Conservation (phyloP, 441 rosid genomes). For the Gossypium davidsonii region DNA sequence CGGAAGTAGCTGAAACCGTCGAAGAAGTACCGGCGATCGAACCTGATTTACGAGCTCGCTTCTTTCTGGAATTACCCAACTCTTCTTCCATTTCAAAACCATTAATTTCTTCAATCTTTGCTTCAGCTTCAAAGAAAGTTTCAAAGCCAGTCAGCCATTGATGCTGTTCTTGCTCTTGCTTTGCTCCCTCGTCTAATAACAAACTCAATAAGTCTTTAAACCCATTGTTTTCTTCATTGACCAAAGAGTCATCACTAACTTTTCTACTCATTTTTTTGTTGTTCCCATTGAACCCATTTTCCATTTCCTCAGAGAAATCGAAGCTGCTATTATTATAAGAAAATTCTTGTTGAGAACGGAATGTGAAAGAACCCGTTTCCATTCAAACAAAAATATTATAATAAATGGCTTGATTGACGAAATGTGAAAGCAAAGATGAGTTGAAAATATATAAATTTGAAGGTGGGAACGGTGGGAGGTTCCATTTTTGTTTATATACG, state of each 20-base stretch:
- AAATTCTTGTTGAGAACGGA: constrained; percentile 38
- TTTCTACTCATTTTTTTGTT: constrained; percentile 40
- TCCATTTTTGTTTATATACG: background rate
- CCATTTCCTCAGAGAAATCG: constrained; percentile 22
- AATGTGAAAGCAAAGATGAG: constrained; percentile 17
- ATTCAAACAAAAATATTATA: constrained; percentile 11
- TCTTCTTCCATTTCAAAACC: constrained; percentile 32
- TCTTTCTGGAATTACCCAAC: constrained; percentile 28
- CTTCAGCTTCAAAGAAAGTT: constrained; percentile 35
- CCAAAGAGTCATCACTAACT: constrained; percentile 23
- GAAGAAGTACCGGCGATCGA: constrained; percentile 23
- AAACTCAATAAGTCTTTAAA: constrained; percentile 49
- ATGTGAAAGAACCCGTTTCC: constrained; percentile 44
- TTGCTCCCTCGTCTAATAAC: constrained; percentile 56
- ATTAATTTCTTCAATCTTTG: constrained; percentile 29
- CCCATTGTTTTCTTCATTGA: constrained; percentile 18
- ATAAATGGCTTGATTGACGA: constrained; percentile 13
- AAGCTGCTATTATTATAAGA: constrained; percentile 5
- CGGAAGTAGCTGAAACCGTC: constrained; percentile 14
- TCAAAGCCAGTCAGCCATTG: constrained; percentile 33
- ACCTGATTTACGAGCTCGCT: constrained; percentile 36
- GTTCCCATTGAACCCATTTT: constrained; percentile 17
- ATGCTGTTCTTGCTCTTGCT: constrained; percentile 34
- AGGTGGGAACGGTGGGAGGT: constrained; percentile 2
- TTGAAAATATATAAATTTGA: background rate